Base-by-base conservation (phyloP, 176 grass and related monocot species). In the Elymus sibiricus region DNA sequence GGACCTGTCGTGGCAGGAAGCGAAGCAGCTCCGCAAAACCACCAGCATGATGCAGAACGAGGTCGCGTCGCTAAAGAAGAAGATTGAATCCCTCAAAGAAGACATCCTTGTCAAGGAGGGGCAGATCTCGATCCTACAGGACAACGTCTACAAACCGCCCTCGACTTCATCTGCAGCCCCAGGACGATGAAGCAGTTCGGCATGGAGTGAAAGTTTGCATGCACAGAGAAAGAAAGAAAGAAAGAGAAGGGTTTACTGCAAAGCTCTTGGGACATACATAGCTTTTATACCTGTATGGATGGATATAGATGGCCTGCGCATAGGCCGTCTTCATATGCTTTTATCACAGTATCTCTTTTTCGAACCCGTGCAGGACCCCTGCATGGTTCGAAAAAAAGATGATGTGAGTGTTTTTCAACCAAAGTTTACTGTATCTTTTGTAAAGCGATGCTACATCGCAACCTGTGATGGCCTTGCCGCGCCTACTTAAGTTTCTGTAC, bases 121-220 rank as follows among this genome's bases (percentile, higher is more conserved):
- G 10, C 91, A 98, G 87, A 89, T 98, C 12, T 84, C 89, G 15
- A 98, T 98, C 38, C 83, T 98, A n/a, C 91, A 90, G 65, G 95
- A 98, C 43, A 91, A 88, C 68, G 81, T 88, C 43, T 61, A 94
- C 22, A 93, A 92, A 26, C 93, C 93, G 6, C 81, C 25, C 73
- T 95, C 44, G 87, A 88, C 65, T 86, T 92, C 79, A 86, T 92
- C 27, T 86, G 87, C 74, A 89, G 83, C 79, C 87, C 90, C 4
- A 75, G 74, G 3, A 86, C 87, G 22, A 24, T 92, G 90, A 83
- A 88, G 60, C 74, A 89, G 55, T 86, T 89, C 25, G 86, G 74
- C 59, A 80, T 89, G 90, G 87, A 83, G 1, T 92, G 87, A 92
- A 66, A 68, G 37, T 11, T 76, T 68, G 46, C n/a, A n/a, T 68